Percentiles rank a stretch among this genome's conserved stretches.
phyloP scores from a whole-genome alignment of 2,329 filamentous ascomycete species.

The Pseudogymnoascus sp. region DNA sequence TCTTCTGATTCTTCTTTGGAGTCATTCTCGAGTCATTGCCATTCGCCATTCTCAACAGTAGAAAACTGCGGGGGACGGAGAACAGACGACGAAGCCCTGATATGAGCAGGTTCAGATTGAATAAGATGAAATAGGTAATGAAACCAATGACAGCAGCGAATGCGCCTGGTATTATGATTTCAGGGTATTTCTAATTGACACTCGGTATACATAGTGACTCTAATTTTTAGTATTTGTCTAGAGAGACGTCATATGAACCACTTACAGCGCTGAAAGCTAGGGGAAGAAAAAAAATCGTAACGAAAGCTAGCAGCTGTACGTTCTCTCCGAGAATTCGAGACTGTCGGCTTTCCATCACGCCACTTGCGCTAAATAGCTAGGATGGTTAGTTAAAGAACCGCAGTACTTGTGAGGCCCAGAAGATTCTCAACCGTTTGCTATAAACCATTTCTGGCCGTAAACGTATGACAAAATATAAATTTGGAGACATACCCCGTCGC shows the following conservation, averaged over 20 bases:
- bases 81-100: not conserved
- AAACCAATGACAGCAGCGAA: conserved; percentile 10
- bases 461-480: not conserved
- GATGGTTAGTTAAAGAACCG: not conserved
- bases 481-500: not conserved
- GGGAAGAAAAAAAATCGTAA: conserved; percentile 34
- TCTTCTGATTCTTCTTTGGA: not conserved
- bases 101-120: conserved; percentile 12
- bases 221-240: not conserved
- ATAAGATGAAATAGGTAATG: conserved; percentile 13
- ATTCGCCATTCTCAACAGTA: not conserved
- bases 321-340: conserved; percentile 29
- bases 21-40: not conserved
- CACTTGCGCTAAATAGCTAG: conserved; percentile 23
- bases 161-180: conserved; percentile 9
- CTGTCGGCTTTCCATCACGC: conserved; percentile 24
- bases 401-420: not conserved
- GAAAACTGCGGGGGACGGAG: not conserved
- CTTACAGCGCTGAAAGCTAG: conserved; percentile 27
- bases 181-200: conserved; percentile 5
- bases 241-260: not conserved
- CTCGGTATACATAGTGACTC: conserved; percentile 13
- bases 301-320: conserved; percentile 31
- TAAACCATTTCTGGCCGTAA: not conserved
- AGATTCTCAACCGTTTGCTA: not conserved